Evolutionary conservation across 2,329 filamentous ascomycete species (phyloP), one percentile per base, ranked within the genome.

Genomic region (Hypoxylon sp.): DNA sequence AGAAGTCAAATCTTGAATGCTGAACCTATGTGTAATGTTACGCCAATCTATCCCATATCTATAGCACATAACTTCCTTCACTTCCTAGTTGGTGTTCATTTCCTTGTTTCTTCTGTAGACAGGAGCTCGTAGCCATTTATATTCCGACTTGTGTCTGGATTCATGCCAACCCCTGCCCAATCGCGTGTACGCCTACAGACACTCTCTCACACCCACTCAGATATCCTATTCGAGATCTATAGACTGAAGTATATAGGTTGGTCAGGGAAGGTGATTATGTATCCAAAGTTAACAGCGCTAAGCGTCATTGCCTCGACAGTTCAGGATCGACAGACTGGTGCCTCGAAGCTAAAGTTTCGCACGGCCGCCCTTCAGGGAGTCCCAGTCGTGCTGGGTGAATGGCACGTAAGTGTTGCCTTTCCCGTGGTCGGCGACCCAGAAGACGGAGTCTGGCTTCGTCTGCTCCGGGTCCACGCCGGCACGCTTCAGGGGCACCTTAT

Each of bases 401-500:
- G 82, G 78, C 5, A 83, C 76, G 72, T 90, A 90, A 2, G 77
- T 79, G 20, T 79, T 76, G 2, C 78, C 70, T 73, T 81, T 82
- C 0, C 81, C 83, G 56, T 79, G 78, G 7, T 85, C 73, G 75
- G 85, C 87, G 65, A 86, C 85, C 74, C 90, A 78, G 20, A 79
- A 72, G 2, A 84, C 53, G 23, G 73, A 67, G 50, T 83, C 81
- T 1, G 73, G 64, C 18, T 74, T 69, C 3, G 80, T 74, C 68
- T 79, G 79, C 20, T 73, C 72, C 1, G 84, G 81, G 70, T 90
- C 83, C 11, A 90, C 82, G 0, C 88, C 88, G 62, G 90, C 87
- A 41, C 83, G 82, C 67, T 88, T 80, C 41, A 92, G 75, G 0
- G 86, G 86, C 1, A 87, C 82, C 72, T 93, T 93, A 70, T 91